A percentile compares a stretch with the other conserved stretches of the same genome.
Evolutionary conservation across 1,284 basidiomycete species (phyloP).

Genomic region (Ceratobasidium sp.): DNA sequence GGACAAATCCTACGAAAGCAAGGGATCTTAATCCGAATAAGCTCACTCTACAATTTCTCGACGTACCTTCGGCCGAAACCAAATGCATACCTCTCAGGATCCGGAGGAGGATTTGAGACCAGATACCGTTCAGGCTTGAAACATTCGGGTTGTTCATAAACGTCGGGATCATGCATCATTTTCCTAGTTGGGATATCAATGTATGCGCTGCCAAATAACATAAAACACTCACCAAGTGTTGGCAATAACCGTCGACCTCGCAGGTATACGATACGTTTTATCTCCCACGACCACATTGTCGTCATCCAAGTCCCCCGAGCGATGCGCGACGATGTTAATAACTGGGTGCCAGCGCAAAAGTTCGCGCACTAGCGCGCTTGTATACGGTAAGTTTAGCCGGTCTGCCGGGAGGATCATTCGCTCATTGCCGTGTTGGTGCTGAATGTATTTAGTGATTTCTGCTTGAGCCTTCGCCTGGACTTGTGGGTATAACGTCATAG

Average conservation of each 20-base stretch:
- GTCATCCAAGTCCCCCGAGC: background rate
- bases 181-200: background rate
- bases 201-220: background rate
- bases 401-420: slow-evolving; percentile 41
- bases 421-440: background rate
- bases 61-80: slow-evolving; percentile 31
- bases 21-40: background rate
- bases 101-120: slow-evolving; percentile 72
- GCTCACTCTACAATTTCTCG: background rate
- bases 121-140: slow-evolving; percentile 95
- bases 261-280: slow-evolving; percentile 22
- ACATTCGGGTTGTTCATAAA: slow-evolving; percentile 89
- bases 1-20: slow-evolving; percentile 7
- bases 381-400: slow-evolving; percentile 49
- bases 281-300: slow-evolving; percentile 3
- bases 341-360: slow-evolving; percentile 21
- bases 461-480: slow-evolving; percentile 20
- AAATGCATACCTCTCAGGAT: slow-evolving; percentile 25
- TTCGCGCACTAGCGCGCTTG: slow-evolving; percentile 52
- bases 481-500: slow-evolving; percentile 18
- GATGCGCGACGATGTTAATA: slow-evolving; percentile 6
- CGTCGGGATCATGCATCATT: slow-evolving; percentile 82
- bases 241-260: background rate
- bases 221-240: slow-evolving; percentile 11
- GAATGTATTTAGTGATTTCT: slow-evolving; percentile 8